Evolutionary conservation across 176 grass and related monocot species (phyloP).

Genomic region (Zea mays): Zm-B73-REFERENCE-NAM-5.0 NC_050100.1:22643501-22644000

Average conservation of each 20-base stretch:
- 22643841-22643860: conserved; percentile 62
- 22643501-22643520: neutral
- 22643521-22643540: conserved; percentile 1
- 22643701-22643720: neutral
- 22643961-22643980: neutral
- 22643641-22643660: neutral
- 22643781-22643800: conserved; percentile 39
- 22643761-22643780: conserved; percentile 37
- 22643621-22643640: conserved; percentile 20
- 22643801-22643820: neutral
- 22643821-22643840: conserved; percentile 35
- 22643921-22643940: neutral
- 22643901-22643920: conserved; percentile 20
- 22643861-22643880: conserved; percentile 55
- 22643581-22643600: conserved; percentile 11
- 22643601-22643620: neutral
- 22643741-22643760: conserved; percentile 27
- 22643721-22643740: neutral
- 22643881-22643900: conserved; percentile 63
- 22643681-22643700: neutral
- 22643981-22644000: neutral
- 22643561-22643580: conserved; percentile 18
- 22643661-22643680: conserved; percentile 17
- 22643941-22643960: neutral
- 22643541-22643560: neutral